Evolutionary conservation across 441 rosid species (phyloP), one percentile per base, ranked within the genome.

Genomic region (Daphne laureola): DNA sequence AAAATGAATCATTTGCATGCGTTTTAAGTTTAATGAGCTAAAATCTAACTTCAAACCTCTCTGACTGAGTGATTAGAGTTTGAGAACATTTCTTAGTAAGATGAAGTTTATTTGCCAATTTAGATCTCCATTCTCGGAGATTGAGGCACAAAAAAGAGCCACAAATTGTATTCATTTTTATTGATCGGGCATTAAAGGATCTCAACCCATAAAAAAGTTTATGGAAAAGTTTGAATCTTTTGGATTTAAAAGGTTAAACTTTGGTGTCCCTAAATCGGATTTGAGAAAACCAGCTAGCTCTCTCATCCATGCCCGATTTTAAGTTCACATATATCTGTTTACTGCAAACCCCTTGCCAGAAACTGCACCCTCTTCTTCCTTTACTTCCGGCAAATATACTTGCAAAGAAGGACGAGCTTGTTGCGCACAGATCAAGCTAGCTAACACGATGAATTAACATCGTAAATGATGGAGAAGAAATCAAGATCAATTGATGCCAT

Each of bases 331-430:
- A 5, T 5, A 71, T 9, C 65, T 73, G n/a, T 59, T 58, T 51
- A 78, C 83, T 40, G 69, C 72, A 23, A 71, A 68, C 15, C 86
- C 83, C 31, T 68, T 81, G 47, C 79, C 79, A 18, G 75, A 75
- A 58, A 63, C 59, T 31, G 43, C 80, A 25, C 77, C 73, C 8
- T 31, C 38, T 7, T 31, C 38, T 31, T 31, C 38, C 38, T 74
- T 8, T 82, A 43, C 11, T 52, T 74, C 25, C 73, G n/a, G n/a
- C n/a, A n/a, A n/a, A n/a, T n/a, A n/a, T n/a, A n/a, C n/a, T n/a
- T n/a, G n/a, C n/a, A n/a, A n/a, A n/a, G n/a, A n/a, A n/a, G n/a
- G n/a, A n/a, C n/a, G n/a, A n/a, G n/a, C n/a, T n/a, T n/a, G n/a
- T n/a, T n/a, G n/a, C n/a, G n/a, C n/a, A n/a, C n/a, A n/a, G n/a